These are phyloP conservation scores for Trebouxia sp. DNA, from an alignment of 139 green algal genomes.

Conservation along the genomic window DNA sequence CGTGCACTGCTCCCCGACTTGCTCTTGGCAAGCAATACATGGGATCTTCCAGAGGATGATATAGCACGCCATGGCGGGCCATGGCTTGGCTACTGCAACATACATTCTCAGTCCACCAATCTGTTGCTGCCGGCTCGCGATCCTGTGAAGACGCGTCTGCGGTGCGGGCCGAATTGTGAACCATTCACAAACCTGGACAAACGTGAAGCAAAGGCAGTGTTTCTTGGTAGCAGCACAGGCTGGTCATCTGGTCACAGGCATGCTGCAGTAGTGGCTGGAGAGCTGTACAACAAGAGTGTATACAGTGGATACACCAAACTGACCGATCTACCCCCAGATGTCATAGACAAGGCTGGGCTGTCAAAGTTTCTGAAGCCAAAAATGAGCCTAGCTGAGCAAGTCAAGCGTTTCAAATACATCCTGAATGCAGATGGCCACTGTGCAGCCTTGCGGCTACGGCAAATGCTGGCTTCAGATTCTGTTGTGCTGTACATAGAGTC, in stretches of 20 bases:
- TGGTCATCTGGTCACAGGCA: not conserved
- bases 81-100: not conserved
- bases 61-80: not conserved
- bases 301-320: not conserved
- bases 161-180: not conserved
- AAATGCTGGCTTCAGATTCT: not conserved
- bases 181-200: not conserved
- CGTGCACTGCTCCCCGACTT: not conserved
- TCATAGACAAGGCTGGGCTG: too few relatives aligned
- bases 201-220: not conserved
- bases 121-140: not conserved
- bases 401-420: conserved; percentile 1
- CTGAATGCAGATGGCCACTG: conserved; percentile 5
- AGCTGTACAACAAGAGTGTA: not conserved
- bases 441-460: not conserved
- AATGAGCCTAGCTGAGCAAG: not conserved
- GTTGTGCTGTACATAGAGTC: not conserved
- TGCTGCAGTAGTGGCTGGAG: not conserved
- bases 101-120: not conserved
- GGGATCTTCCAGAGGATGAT: not conserved
- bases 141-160: not conserved
- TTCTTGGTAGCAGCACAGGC: not conserved
- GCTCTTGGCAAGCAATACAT: not conserved
- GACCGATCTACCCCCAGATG: not conserved
- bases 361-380: conserved; percentile 10